Evolutionary conservation across 192 early-diverging fungal species (phyloP), one percentile per base, ranked within the genome.

Genomic region (Radiomyces spectabilis): DNA sequence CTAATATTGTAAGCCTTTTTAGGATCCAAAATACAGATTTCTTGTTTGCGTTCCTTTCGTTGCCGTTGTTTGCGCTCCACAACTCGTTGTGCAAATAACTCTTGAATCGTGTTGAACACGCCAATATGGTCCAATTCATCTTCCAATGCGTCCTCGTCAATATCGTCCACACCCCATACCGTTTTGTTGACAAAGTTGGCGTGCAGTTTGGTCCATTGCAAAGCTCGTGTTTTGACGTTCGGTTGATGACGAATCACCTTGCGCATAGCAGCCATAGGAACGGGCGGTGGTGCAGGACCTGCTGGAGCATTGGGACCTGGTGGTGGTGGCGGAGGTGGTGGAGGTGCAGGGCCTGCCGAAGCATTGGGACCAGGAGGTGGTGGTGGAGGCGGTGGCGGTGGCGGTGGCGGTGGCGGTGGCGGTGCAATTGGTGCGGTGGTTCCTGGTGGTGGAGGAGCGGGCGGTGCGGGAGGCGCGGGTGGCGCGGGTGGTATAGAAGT

Each of bases 191-290:
- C 72, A 48, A 60, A 39, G 43, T 76, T 70, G 53, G 83, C 75
- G 48, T 78, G 79, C 39, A 91, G 72, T 58, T 91, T 91, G 40
- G 85, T 85, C 88, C 88, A 91, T 58, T 88, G 86, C 49, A 88
- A 39, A 5, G 77, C 73, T 61, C 87, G 85, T 16, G 86, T 74
- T 60, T 88, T 91, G 57, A 83, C 83, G 45, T 82, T 82, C 16
- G 88, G 72, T 51, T 75, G 69, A 35, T 76, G 75, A 12, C 60
- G 66, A 4, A 85, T 77, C 32, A 73, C 73, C 65, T 90, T 90
- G 62, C 78, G 84, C 44, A 77, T 75, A 35, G 57, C 16, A 53
- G 60, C 38, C 66, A 72, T 25, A 68, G 60, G 63, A 57, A 54
- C 33, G 34, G 48, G 45, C 1, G 65, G 64, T 13, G 67, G 55